Evolutionary conservation across 257 asterid species (phyloP).

Genomic region (Pogostemon cablin): DNA sequence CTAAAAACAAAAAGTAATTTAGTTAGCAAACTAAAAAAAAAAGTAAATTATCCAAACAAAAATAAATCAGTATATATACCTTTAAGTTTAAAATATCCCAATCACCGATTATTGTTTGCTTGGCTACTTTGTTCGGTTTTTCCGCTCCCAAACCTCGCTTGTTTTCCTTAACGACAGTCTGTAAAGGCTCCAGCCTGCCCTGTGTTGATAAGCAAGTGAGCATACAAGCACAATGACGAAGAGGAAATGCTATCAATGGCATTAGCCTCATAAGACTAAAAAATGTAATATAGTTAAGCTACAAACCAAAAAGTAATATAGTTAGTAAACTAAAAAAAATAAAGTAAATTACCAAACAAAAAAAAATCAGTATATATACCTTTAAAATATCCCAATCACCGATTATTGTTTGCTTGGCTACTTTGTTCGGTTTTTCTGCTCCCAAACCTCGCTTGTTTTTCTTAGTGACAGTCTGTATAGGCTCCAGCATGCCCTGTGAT

Average conservation of each 20-base stretch:
- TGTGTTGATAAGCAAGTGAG: constrained; percentile 38
- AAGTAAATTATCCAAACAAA: not conserved
- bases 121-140: constrained; percentile 46
- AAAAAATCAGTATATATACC: constrained; percentile 40
- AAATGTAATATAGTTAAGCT: no score
- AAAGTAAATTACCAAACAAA: not conserved
- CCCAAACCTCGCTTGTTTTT: constrained; percentile 87
- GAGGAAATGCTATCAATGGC: constrained; percentile 6
- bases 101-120: constrained; percentile 31
- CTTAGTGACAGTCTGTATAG: constrained; percentile 63
- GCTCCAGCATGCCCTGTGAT: constrained; percentile 91
- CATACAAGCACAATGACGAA: constrained; percentile 18
- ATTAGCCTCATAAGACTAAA: not conserved
- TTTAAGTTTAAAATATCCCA: constrained; percentile 32
- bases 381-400: constrained; percentile 36
- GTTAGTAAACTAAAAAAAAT: not conserved
- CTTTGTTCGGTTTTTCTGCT: constrained; percentile 65
- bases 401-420: constrained; percentile 31
- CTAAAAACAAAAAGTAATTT: no score
- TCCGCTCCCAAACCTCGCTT: constrained; percentile 92
- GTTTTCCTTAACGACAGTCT: constrained; percentile 64
- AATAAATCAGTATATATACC: constrained; percentile 41
- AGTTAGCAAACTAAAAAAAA: not conserved
- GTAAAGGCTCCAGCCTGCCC: constrained; percentile 93
- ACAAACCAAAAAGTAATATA: no score